Conservation (phyloP, 108 stramenopile species). For the Phaeodactylum tricornutum region DNA sequence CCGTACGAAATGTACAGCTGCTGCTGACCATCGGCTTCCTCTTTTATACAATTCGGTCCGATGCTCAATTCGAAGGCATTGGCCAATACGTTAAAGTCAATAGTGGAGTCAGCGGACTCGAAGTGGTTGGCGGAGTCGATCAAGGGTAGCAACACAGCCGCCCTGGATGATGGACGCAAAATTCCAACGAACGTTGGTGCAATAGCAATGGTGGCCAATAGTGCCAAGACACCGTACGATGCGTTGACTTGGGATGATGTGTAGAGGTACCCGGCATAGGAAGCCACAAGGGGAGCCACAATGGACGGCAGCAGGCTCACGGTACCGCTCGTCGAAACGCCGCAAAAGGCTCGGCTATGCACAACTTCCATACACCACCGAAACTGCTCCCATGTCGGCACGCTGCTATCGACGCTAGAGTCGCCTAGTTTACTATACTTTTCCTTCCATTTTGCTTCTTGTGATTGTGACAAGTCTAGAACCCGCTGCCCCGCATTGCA, state of each 20-base stretch:
- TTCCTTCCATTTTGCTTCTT: slow-evolving; percentile 39
- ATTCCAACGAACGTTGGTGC: slow-evolving; percentile 25
- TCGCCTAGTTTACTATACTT: slow-evolving; percentile 31
- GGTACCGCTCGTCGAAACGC: slow-evolving; percentile 30
- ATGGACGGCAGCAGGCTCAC: slow-evolving; percentile 5
- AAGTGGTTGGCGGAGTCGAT: slow-evolving; percentile 78
- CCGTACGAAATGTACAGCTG: slow-evolving; percentile 74
- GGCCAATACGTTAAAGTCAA: slow-evolving; percentile 50
- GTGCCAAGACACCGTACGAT: slow-evolving; percentile 13
- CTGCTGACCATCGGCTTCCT: slow-evolving; percentile 26
- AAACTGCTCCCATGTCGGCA: slow-evolving; percentile 61
- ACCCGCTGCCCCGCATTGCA: slow-evolving; percentile 34
- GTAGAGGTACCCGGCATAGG: slow-evolving; percentile 13
- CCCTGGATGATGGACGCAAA: slow-evolving; percentile 9
- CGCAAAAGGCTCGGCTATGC: slow-evolving; percentile 63
- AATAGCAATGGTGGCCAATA: slow-evolving; percentile 21
- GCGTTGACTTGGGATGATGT: no score
- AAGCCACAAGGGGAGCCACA: slow-evolving; percentile 18
- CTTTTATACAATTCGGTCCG: slow-evolving; percentile 46
- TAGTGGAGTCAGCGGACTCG: slow-evolving; percentile 51
- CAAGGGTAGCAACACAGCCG: slow-evolving; percentile 56
- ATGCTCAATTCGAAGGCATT: slow-evolving; percentile 40
- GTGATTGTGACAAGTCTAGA: slow-evolving; percentile 27
- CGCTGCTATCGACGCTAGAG: slow-evolving; percentile 25
- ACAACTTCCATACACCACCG: slow-evolving; percentile 79